Base-by-base conservation (phyloP, 192 early-diverging fungal genomes). In the Coemansia sp. region DNA sequence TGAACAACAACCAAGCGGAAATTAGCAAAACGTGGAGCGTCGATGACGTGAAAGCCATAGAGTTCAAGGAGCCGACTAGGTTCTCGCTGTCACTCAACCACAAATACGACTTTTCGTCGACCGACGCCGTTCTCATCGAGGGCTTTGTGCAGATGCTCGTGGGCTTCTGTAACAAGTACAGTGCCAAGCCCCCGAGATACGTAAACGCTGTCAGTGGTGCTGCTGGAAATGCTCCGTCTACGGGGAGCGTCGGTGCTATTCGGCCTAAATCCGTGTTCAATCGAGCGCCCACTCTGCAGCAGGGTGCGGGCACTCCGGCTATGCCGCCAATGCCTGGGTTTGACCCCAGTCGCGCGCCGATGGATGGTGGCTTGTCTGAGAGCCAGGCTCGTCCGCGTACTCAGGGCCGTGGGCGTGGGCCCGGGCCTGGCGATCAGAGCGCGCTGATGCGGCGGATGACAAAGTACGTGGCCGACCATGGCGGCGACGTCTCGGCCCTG, bases 81-180 rank as follows among this genome's bases (percentile, higher is more conserved):
- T 76, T 82, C 36, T 73, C 70, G 64, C 66, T 82, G 52, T 64
- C 68, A 13, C 62, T 82, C 13, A 76, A 70, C 43, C 71, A 76
- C 70, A 73, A 68, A 21, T 82, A 82, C 68, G 70, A 73, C 66
- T 77, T 76, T 63, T 67, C 74, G 5, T 61, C 79, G 3, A 20
- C 68, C 4, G 79, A 82, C 45, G 79, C 74, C 1, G 75, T 48
- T 35, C 62, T 76, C 5, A 69, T 75, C 36, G 71, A 82, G 67
- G 65, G 58, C 1, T 82, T 82, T 70, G 70, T 82, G 57, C 67
- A 65, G 61, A 81, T 81, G 78, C 64, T 81, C 58, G 70, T 75
- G 0, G 68, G 50, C 35, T 81, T 74, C 68, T 81, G 78, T 25
- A 75, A 72, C 66, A 81, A 72, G 70, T 81, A 81, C 33, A 65